Evolutionary conservation across 345 rosid species (phyloP).

Genomic region (Lepidium didymum): DNA sequence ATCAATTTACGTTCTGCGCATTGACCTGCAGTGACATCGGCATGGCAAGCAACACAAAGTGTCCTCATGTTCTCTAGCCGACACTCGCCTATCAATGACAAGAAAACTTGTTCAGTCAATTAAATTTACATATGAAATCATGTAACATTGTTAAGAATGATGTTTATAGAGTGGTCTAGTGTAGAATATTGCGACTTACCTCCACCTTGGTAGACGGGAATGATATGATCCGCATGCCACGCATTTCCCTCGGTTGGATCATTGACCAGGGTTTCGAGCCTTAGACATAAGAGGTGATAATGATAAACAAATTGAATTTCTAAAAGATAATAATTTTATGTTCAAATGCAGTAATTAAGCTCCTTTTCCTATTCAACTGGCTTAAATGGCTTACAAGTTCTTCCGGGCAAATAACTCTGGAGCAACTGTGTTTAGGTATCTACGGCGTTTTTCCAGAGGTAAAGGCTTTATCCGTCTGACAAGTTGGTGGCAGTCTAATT

Average conservation of each 20-base stretch:
- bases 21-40: slow-evolving; percentile 66
- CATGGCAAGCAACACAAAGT: slow-evolving; percentile 87
- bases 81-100: slow-evolving; percentile 61
- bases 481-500: slow-evolving; percentile 78
- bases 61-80: slow-evolving; percentile 90
- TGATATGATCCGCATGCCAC: slow-evolving; percentile 93
- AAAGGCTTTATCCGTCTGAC: slow-evolving; percentile 64
- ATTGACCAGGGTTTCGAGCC: slow-evolving; percentile 69
- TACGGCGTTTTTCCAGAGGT: slow-evolving; percentile 51
- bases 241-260: slow-evolving; percentile 84
- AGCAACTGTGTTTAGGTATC: slow-evolving; percentile 50
- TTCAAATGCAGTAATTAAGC: background rate
- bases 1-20: slow-evolving; percentile 48
- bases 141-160: background rate
- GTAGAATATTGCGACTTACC: slow-evolving; percentile 36
- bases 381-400: slow-evolving; percentile 51
- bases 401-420: slow-evolving; percentile 58
- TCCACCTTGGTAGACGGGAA: slow-evolving; percentile 91
- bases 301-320: background rate
- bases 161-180: background rate
- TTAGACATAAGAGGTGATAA: slow-evolving; percentile 15
- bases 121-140: background rate
- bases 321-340: background rate
- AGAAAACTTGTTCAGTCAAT: background rate
- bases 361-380: background rate